These are phyloP conservation scores for Epichloe glyceriae DNA, from an alignment of 2,329 filamentous ascomycete genomes.

Conservation along the genomic window DNA sequence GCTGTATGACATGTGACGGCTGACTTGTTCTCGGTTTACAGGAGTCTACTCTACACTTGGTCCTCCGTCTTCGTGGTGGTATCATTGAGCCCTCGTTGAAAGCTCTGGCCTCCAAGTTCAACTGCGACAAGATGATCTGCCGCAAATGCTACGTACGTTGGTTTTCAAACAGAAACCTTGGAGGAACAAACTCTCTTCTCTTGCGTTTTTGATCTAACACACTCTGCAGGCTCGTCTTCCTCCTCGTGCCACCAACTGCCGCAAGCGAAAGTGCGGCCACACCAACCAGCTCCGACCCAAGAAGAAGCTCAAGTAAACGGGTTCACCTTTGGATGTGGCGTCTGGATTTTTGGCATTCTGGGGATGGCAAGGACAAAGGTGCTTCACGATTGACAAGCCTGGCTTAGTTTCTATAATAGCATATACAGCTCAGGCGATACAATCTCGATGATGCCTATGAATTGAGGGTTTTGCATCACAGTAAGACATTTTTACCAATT, in stretches of 20 bases:
- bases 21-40: slow-evolving; percentile 21
- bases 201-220: slow-evolving; percentile 6
- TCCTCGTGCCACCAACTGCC: slow-evolving; percentile 98
- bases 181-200: neutral
- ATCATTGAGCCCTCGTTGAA: slow-evolving; percentile 99
- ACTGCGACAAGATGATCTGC: slow-evolving; percentile 99
- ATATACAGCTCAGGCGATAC: slow-evolving; percentile 25
- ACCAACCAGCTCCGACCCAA: slow-evolving; percentile 99
- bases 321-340: slow-evolving; percentile 29
- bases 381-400: slow-evolving; percentile 23
- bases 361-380: slow-evolving; percentile 23
- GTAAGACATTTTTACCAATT: neutral
- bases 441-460: slow-evolving; percentile 22
- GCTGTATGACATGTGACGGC: neutral
- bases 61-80: slow-evolving; percentile 97
- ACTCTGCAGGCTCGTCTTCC: slow-evolving; percentile 62
- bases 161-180: neutral
- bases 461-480: slow-evolving; percentile 11
- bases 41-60: slow-evolving; percentile 97
- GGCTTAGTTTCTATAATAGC: slow-evolving; percentile 28
- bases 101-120: slow-evolving; percentile 97
- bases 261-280: slow-evolving; percentile 99
- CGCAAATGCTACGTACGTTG: slow-evolving; percentile 97
- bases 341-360: slow-evolving; percentile 30
- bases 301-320: slow-evolving; percentile 91